phyloP scores from a whole-genome alignment of 139 green algal genomes.

The Gonium pectorale region DNA sequence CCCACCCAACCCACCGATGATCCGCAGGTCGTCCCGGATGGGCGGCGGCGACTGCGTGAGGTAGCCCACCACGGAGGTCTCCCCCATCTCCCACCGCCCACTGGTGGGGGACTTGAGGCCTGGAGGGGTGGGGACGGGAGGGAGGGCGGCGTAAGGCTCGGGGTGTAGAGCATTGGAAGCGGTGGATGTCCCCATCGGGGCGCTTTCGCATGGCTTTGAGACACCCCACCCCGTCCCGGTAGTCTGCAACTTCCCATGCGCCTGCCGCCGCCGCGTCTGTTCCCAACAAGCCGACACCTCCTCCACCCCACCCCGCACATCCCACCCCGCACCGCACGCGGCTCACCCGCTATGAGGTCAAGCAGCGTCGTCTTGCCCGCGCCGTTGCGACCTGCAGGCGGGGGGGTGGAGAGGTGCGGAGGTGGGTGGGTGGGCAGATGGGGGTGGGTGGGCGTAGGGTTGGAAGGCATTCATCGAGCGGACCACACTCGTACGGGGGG shows the following conservation, averaged over 20 bases:
- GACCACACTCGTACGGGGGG: too few species aligned
- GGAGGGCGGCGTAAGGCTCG: neutral
- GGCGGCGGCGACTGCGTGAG: conserved; percentile 80
- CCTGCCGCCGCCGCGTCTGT: too few species aligned
- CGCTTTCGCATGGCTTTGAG: too few species aligned
- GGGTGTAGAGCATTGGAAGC: too few species aligned
- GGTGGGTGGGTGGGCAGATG: neutral
- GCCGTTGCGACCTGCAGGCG: conserved; percentile 66
- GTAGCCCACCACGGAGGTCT: conserved; percentile 80
- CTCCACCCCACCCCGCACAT: too few species aligned
- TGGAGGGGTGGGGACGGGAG: neutral
- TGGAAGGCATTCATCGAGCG: too few species aligned
- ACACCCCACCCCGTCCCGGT: too few species aligned
- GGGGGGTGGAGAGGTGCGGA: neutral
- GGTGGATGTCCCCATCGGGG: too few species aligned
- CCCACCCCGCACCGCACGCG: too few species aligned
- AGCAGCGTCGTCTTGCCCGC: conserved; percentile 78
- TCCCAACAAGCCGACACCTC: too few species aligned
- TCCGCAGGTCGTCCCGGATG: conserved; percentile 64
- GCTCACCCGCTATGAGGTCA: conserved; percentile 68
- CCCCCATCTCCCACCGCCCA: conserved; percentile 60
- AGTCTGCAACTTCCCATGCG: too few species aligned
- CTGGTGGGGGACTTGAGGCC: conserved; percentile 1
- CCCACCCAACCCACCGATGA: conserved; percentile 62
- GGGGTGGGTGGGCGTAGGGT: neutral